Percentiles rank a stretch among this genome's conserved stretches.
Evolutionary conservation across 2,329 filamentous ascomycete genomes (phyloP).

Genomic region (Aspergillus aculeatus): DNA sequence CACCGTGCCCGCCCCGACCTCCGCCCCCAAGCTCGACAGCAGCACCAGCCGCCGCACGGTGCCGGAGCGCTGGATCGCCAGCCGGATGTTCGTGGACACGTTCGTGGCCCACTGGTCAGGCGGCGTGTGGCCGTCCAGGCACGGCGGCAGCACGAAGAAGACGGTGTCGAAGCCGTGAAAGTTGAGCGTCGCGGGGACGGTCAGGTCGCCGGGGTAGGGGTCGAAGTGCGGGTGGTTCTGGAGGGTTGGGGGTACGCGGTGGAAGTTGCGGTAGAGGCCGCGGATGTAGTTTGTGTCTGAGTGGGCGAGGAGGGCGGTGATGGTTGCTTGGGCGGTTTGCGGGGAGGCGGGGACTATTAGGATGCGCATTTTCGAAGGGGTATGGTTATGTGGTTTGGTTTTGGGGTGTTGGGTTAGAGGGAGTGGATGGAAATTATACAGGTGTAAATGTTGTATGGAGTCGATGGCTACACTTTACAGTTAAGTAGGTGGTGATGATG

Average conservation of each 20-base stretch:
- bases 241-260: constrained; percentile 11
- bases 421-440: background rate
- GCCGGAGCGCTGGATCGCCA: constrained; percentile 8
- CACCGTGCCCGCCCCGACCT: constrained; percentile 13
- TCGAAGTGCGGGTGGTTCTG: constrained; percentile 11
- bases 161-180: constrained; percentile 14
- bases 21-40: constrained; percentile 16
- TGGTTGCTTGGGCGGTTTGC: constrained; percentile 13
- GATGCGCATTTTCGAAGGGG: constrained; percentile 9
- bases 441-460: too few species aligned
- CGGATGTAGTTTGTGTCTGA: constrained; percentile 1
- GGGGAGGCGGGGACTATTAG: constrained; percentile 15
- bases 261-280: constrained; percentile 16
- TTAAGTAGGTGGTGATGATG: too few species aligned
- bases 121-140: constrained; percentile 6
- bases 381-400: background rate
- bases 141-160: constrained; percentile 14
- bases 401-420: background rate
- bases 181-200: constrained; percentile 6
- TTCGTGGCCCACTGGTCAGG: constrained; percentile 8
- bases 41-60: constrained; percentile 14
- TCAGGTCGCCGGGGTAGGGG: constrained; percentile 12
- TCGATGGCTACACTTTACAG: too few species aligned
- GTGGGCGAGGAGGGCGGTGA: constrained; percentile 10
- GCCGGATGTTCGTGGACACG: constrained; percentile 10